Conservation (phyloP, 768 basidiomycete species). For the Neoboletus magnificus region DNA sequence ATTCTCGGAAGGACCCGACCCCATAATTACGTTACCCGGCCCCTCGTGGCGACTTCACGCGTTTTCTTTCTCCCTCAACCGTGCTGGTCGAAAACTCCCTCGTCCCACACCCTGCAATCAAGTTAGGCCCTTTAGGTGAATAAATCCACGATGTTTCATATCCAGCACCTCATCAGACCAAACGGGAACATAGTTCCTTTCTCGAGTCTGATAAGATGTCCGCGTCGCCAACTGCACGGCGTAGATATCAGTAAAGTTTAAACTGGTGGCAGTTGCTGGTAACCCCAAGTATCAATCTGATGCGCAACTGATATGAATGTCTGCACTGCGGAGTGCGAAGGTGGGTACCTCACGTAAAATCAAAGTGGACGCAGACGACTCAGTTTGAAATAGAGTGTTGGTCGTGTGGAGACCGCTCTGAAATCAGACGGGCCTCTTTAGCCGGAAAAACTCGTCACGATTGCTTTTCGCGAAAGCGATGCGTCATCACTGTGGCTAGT, state of each 20-base stretch:
- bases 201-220: not conserved
- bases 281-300: not conserved
- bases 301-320: not conserved
- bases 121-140: not conserved
- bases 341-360: not conserved
- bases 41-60: too few species aligned
- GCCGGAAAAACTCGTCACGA: not conserved
- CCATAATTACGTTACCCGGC: too few species aligned
- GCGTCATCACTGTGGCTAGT: not conserved
- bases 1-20: slow-evolving; percentile 11
- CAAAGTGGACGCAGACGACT: not conserved
- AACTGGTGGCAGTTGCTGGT: too few species aligned
- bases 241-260: too few species aligned
- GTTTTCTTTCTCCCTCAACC: not conserved
- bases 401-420: not conserved
- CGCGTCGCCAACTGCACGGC: not conserved
- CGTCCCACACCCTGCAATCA: not conserved
- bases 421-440: not conserved
- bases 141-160: not conserved
- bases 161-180: too few species aligned
- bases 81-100: not conserved
- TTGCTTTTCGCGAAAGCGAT: not conserved
- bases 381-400: not conserved
- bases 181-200: not conserved
- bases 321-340: not conserved